Conservation (phyloP, 2,329 filamentous ascomycete genomes). For the Dendryphion nanum region DNA sequence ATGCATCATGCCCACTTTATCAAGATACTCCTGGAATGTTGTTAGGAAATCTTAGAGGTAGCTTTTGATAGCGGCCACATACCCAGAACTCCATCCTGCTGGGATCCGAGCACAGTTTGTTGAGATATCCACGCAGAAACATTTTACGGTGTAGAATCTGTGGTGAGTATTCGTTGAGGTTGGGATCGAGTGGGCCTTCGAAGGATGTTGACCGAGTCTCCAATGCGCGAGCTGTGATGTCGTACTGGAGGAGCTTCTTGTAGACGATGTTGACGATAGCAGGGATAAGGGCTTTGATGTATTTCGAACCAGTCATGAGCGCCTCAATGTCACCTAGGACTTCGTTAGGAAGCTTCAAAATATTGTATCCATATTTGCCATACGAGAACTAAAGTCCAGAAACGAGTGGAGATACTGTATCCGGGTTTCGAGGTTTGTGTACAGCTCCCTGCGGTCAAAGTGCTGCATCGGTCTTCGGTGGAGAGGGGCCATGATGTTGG, state of each 20-base stretch:
- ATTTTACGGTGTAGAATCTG: constrained; percentile 77
- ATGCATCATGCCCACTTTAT: constrained; percentile 85
- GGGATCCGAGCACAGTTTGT: constrained; percentile 71
- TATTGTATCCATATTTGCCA: constrained; percentile 22
- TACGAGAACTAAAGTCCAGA: constrained; percentile 71
- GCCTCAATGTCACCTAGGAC: constrained; percentile 69
- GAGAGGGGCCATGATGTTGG: constrained; percentile 22
- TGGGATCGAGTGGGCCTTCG: constrained; percentile 65
- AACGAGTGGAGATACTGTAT: constrained; percentile 74
- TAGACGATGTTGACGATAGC: constrained; percentile 83
- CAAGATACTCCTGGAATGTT: constrained; percentile 71
- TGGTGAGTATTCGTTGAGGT: constrained; percentile 65
- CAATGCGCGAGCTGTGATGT: constrained; percentile 79
- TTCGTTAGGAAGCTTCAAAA: background rate
- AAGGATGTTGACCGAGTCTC: constrained; percentile 60
- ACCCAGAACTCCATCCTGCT: constrained; percentile 77
- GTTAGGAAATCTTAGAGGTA: background rate
- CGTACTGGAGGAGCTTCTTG: constrained; percentile 75
- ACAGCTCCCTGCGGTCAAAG: constrained; percentile 68
- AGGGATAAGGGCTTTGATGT: constrained; percentile 79
- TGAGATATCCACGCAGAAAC: constrained; percentile 73
- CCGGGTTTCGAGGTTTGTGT: constrained; percentile 67
- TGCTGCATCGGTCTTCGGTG: constrained; percentile 50
- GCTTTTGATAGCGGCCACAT: constrained; percentile 46
- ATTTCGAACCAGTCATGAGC: constrained; percentile 67